Evolutionary conservation across 2,329 filamentous ascomycete species (phyloP).

Genomic region (Cladosporium austrohemisphaericum): DNA sequence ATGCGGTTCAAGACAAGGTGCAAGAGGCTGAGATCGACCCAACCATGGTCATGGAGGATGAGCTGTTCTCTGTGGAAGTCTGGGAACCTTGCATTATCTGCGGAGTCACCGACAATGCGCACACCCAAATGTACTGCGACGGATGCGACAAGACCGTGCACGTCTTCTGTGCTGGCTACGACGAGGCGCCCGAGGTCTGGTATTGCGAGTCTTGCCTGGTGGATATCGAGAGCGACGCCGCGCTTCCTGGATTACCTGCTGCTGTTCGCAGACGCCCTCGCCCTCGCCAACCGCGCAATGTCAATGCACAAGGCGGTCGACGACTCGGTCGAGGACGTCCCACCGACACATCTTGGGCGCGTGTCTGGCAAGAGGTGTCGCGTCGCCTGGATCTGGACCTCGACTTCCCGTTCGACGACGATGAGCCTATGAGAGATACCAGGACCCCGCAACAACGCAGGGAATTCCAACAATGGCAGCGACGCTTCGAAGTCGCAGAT

Average conservation of each 20-base stretch:
- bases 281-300: slow-evolving; percentile 18
- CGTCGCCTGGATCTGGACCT: slow-evolving; percentile 72
- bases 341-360: slow-evolving; percentile 60
- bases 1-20: slow-evolving; percentile 72
- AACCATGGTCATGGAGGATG: slow-evolving; percentile 69
- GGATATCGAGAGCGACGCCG: slow-evolving; percentile 28
- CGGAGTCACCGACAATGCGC: slow-evolving; percentile 73
- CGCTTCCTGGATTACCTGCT: slow-evolving; percentile 25
- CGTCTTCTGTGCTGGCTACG: slow-evolving; percentile 83
- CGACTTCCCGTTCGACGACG: slow-evolving; percentile 78
- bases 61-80: slow-evolving; percentile 53
- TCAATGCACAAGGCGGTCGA: slow-evolving; percentile 9
- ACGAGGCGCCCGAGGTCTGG: slow-evolving; percentile 60
- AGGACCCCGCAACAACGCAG: slow-evolving; percentile 53
- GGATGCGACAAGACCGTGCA: slow-evolving; percentile 87
- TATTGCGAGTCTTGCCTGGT: slow-evolving; percentile 78
- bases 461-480: slow-evolving; percentile 71
- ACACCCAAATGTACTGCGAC: slow-evolving; percentile 84
- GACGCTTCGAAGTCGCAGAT: slow-evolving; percentile 75
- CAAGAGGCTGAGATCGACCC: slow-evolving; percentile 88
- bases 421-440: slow-evolving; percentile 49
- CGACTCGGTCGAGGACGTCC: slow-evolving; percentile 21
- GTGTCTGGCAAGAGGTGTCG: slow-evolving; percentile 89
- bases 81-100: slow-evolving; percentile 79
- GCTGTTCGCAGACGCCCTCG: slow-evolving; percentile 26